Evolutionary conservation across 352 stramenopile genomes (phyloP).

Genomic region (Pseudoperonospora humuli): DNA sequence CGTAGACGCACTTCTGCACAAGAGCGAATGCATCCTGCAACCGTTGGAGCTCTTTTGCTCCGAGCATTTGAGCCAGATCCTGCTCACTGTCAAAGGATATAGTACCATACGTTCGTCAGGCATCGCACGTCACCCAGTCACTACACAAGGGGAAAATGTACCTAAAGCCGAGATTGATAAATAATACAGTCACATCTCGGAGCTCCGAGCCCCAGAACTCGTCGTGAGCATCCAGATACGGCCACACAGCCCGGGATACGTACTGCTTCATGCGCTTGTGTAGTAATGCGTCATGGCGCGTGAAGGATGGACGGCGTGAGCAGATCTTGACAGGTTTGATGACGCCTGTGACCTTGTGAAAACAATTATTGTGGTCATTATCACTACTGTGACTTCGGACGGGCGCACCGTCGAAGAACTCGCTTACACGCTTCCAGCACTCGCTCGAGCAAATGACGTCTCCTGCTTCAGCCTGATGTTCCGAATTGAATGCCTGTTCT

Average conservation of each 20-base stretch:
- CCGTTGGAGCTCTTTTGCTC: constrained; percentile 53
- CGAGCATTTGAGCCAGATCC: constrained; percentile 69
- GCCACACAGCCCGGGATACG: constrained; percentile 87
- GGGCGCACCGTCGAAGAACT: constrained; percentile 51
- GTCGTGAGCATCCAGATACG: constrained; percentile 86
- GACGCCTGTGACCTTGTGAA: constrained; percentile 57
- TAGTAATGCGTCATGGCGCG: constrained; percentile 68
- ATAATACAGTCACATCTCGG: constrained; percentile 87
- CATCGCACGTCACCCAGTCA: neutral
- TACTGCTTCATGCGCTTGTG: constrained; percentile 87
- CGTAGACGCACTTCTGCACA: constrained; percentile 88
- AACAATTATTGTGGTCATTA: constrained; percentile 14
- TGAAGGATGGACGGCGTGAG: constrained; percentile 63
- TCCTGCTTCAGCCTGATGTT: constrained; percentile 82
- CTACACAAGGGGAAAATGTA: constrained; percentile 13
- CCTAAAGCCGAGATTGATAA: constrained; percentile 91
- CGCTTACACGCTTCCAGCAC: constrained; percentile 63
- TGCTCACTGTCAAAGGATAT: constrained; percentile 36
- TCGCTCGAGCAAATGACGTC: constrained; percentile 86
- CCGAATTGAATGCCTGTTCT: constrained; percentile 84
- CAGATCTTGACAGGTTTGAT: constrained; percentile 54
- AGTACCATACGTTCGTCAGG: neutral
- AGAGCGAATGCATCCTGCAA: constrained; percentile 73
- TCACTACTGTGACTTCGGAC: constrained; percentile 17
- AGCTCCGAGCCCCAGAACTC: constrained; percentile 92